These are phyloP conservation scores for Lunasporangiospora selenospora DNA, from an alignment of 192 early-diverging fungal species.

Conservation along the genomic window DNA sequence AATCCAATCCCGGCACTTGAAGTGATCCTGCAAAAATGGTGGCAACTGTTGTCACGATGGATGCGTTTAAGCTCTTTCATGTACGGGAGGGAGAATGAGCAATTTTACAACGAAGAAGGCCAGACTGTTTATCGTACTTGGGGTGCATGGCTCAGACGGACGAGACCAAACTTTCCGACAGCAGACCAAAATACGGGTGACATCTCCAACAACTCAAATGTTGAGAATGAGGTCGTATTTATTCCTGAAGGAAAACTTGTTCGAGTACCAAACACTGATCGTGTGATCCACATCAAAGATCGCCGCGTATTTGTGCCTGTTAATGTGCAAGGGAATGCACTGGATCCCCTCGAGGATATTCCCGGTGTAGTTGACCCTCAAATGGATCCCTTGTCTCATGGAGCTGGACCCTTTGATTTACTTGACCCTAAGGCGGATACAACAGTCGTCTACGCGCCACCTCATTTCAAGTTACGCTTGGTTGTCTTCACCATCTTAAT, in stretches of 20 bases:
- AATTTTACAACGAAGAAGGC: constrained; percentile 77
- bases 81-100: constrained; percentile 61
- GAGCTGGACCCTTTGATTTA: not conserved
- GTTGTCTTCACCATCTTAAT: constrained; percentile 54
- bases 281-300: constrained; percentile 77
- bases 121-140: constrained; percentile 55
- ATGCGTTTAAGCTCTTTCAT: constrained; percentile 85
- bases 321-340: constrained; percentile 60
- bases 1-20: constrained; percentile 66
- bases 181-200: constrained; percentile 20
- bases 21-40: constrained; percentile 71
- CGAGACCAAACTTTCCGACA: constrained; percentile 51
- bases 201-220: constrained; percentile 53
- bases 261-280: constrained; percentile 87
- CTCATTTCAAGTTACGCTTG: constrained; percentile 65
- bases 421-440: constrained; percentile 59
- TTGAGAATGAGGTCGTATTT: constrained; percentile 58
- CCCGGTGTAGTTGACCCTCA: constrained; percentile 64
- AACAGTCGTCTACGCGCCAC: constrained; percentile 85
- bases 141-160: constrained; percentile 57
- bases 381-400: constrained; percentile 4
- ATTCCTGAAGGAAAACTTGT: constrained; percentile 66
- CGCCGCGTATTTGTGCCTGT: constrained; percentile 83
- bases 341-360: constrained; percentile 65
- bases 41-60: constrained; percentile 65